Evolutionary conservation across 306 rosid species (phyloP).

Genomic region (Cucurbita pepo): DNA sequence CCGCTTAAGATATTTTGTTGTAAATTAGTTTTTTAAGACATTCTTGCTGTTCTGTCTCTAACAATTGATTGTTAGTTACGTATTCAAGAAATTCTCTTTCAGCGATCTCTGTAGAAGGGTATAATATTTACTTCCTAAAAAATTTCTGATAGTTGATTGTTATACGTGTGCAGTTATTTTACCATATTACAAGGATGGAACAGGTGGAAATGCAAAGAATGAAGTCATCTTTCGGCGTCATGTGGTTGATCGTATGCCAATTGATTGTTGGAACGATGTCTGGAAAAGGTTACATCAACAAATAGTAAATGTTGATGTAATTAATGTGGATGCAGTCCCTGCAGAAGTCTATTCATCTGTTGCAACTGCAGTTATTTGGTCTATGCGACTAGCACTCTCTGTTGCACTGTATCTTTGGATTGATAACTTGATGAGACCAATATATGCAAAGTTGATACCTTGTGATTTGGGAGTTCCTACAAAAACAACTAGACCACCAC

Average conservation of each 20-base stretch:
- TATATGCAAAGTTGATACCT: constrained; percentile 84
- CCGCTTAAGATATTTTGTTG: not conserved
- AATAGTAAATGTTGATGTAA: constrained; percentile 75
- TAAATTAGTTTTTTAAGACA: not conserved
- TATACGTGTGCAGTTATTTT: constrained; percentile 52
- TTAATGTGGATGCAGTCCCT: constrained; percentile 61
- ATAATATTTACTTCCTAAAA: not conserved
- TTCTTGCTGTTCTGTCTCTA: not conserved
- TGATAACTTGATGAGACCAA: constrained; percentile 76
- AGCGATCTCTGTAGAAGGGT: not conserved
- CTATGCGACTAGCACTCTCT: constrained; percentile 81
- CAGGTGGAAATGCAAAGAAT: constrained; percentile 29
- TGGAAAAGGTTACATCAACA: constrained; percentile 94
- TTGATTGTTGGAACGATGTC: constrained; percentile 92
- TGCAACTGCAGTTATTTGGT: constrained; percentile 90
- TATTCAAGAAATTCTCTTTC: not conserved
- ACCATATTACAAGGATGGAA: constrained; percentile 66
- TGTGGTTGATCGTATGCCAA: constrained; percentile 70
- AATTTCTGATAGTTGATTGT: not conserved
- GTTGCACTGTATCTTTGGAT: constrained; percentile 67
- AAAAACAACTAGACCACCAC: constrained; percentile 31
- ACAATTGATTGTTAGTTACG: not conserved
- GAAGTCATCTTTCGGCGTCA: constrained; percentile 80
- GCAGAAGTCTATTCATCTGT: constrained; percentile 71
- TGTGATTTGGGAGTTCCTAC: constrained; percentile 71